Conservation (phyloP, 352 stramenopile species). For the Phytophthora megakarya region DNA sequence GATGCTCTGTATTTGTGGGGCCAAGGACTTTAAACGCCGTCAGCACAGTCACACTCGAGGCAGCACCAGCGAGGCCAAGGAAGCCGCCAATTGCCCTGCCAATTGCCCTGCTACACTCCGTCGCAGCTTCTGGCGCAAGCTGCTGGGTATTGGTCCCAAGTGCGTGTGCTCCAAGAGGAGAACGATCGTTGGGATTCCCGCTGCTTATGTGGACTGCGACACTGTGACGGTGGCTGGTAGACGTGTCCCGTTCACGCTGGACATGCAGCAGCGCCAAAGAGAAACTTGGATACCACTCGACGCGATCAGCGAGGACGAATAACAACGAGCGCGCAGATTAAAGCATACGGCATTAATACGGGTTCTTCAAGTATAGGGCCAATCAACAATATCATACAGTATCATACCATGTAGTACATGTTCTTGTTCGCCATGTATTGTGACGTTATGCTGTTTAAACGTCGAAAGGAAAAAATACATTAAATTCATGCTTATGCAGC, state of each 20-base stretch:
- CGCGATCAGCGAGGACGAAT: conserved; percentile 43
- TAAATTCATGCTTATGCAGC: background rate
- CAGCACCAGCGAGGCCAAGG: conserved; percentile 22
- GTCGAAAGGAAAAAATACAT: too few relatives aligned
- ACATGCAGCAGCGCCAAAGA: conserved; percentile 46
- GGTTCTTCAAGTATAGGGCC: background rate
- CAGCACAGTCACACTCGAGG: conserved; percentile 12
- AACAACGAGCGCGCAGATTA: background rate
- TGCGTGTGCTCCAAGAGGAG: conserved; percentile 41
- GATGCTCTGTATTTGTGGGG: conserved; percentile 23
- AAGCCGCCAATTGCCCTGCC: conserved; percentile 26
- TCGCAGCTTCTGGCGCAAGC: conserved; percentile 52
- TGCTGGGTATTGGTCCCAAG: conserved; percentile 52
- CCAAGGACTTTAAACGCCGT: conserved; percentile 25
- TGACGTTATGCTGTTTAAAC: too few relatives aligned
- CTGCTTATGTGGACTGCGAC: conserved; percentile 42
- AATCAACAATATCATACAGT: too few relatives aligned
- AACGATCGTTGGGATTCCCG: conserved; percentile 36
- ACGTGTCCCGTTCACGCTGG: conserved; percentile 48
- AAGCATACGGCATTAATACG: conserved; percentile 3
- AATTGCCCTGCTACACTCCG: conserved; percentile 8
- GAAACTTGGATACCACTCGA: conserved; percentile 42
- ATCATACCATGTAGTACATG: too few relatives aligned
- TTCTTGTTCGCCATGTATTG: too few relatives aligned
- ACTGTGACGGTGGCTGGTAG: conserved; percentile 48